Evolutionary conservation across 345 rosid species (phyloP).

Genomic region (Eucalyptus tenuipes): DNA sequence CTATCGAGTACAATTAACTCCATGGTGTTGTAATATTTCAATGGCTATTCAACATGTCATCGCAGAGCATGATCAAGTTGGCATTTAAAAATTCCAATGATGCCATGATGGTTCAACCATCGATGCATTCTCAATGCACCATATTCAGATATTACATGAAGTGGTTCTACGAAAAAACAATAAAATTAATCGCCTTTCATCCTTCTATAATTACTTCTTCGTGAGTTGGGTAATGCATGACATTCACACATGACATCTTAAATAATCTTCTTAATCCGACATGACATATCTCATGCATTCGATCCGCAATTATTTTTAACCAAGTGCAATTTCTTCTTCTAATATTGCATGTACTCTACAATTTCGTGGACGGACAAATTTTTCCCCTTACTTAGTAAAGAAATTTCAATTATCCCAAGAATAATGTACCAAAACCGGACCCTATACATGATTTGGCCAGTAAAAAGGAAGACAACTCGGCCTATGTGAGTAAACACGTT

Average conservation of each 20-base stretch:
- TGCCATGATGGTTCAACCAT: background rate
- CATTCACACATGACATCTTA: background rate
- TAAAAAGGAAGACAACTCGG: background rate
- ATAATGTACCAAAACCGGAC: background rate
- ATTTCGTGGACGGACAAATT: background rate
- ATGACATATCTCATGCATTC: background rate
- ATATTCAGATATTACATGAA: background rate
- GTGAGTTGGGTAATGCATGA: background rate
- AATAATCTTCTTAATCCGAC: background rate
- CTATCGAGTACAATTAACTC: no score
- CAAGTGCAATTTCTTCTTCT: background rate
- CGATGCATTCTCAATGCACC: background rate
- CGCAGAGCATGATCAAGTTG: background rate
- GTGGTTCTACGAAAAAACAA: background rate
- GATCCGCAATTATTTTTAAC: background rate
- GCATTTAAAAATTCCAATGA: background rate
- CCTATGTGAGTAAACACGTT: background rate
- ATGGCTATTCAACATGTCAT: background rate
- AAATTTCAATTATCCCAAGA: background rate
- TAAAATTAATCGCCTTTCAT: background rate
- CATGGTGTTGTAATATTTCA: no score
- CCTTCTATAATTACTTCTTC: background rate
- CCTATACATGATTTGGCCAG: background rate
- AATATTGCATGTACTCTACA: background rate
- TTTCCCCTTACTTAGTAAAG: background rate